Base-by-base conservation (phyloP, 2,329 filamentous ascomycete species). In the Talaromyces sp. region DNA sequence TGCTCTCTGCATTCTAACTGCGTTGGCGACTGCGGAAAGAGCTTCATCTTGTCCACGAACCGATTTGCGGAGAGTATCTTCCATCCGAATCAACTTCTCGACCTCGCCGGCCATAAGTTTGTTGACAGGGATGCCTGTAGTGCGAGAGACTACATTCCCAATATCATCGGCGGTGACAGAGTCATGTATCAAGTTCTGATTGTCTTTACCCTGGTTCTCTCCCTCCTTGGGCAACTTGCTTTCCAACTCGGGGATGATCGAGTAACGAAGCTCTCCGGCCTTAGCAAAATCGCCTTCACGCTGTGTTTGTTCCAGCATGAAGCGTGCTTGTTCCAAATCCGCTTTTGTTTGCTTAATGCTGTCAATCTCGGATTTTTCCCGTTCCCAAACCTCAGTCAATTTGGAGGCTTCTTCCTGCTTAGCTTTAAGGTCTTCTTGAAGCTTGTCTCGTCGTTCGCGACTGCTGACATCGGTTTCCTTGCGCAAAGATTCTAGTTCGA, bases 121-220 rank as follows among this genome's bases (percentile, higher is more conserved):
- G 27, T 87, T 87, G 20, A 96, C 88, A 0, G 94, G 94, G 55
- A 97, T 97, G 24, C 94, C 93, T 0, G 94, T 97, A 24, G 91
- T 88, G 49, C 91, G 84, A 2, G 91, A 94, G 3, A 97, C 94
- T 1, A 99, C 93, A 36, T 84, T 85, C 50, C 91, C 92, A 65
- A 99, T 97, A 64, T 99, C 94, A 65, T 97, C 93, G 1, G 91
- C 83, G 0, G 89, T 96, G n/a, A 99, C 94, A 0, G 90, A 89
- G 70, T 99, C 94, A 68, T 97, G 93, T 24, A 97, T 86, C 13
- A 97, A 78, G 2, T 83, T 83, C 52, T 86, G 79, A 7, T 72
- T 70, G 35, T 75, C 70, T 72, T 49, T 70, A 44, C 65, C 62
- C 61, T 70, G 54, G 75, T 82, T 79, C 19, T 72, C 71, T 11